Base-by-base conservation (phyloP, 257 asterid genomes). In the Solanum tacnaense region DNA sequence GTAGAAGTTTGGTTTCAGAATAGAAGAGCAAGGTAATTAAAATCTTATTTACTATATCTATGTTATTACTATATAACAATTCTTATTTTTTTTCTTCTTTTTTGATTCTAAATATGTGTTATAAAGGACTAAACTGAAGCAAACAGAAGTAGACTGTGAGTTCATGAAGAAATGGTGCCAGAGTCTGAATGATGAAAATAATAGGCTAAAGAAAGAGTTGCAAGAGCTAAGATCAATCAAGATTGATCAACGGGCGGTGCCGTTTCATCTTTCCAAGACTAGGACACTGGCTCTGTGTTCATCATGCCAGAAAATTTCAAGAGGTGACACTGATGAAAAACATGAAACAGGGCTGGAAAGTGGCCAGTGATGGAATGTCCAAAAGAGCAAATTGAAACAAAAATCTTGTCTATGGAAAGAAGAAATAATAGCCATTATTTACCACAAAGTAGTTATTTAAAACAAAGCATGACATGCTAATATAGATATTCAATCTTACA, bases 1-100 rank as follows among this genome's bases (percentile, higher is more conserved):
- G 96, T 95, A 1, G 97, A 95, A 90, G 97, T 95, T 90, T 95
- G 98, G 98, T 95, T 95, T 90, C 97, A 95, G 56, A 95, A 95
- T 89, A 86, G 97, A 88, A 92, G 98, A 92, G 98, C 98, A 27
- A 94, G 96, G 97, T 94, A 44, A 83, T 10, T 34, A 39, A 7
- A 44, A 16, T 1, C 70, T 49, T 56, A 49, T 65, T 76, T 62
- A 9, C 46, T 3, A 6, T 18, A 5, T 15, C 67, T 58, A 9
- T 46, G 44, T 27, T 27, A 20, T 32, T 23, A 41, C 2, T 41
- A 23, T 38, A 23, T 35, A 12, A n/a, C 7, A 2, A 2, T 76
- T 76, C 32, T 36, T 75, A 12, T 7, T 29, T 46, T 13, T 3
- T 16, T 38, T 32, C 27, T 38, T 32, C 29, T 34, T 15, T n/a